Evolutionary conservation across 768 basidiomycete genomes (phyloP).

Genomic region (Psilocybe cyanescens): DNA sequence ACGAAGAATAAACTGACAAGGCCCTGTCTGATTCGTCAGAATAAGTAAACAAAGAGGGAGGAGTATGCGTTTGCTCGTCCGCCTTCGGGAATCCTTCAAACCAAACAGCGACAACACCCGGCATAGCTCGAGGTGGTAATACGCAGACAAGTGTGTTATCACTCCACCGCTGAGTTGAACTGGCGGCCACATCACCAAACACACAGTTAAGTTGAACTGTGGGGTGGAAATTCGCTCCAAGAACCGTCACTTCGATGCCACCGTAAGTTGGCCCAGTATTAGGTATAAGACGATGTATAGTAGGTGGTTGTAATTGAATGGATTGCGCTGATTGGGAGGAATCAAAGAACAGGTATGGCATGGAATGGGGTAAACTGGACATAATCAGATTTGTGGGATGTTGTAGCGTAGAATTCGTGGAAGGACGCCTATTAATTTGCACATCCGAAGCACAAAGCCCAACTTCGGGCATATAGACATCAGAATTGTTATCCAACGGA

Average conservation of each 20-base stretch:
- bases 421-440: slow-evolving; percentile 12
- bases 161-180: slow-evolving; percentile 89
- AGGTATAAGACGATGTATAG: slow-evolving; percentile 86
- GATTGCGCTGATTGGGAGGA: slow-evolving; percentile 49
- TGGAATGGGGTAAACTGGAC: slow-evolving; percentile 31
- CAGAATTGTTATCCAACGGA: slow-evolving; percentile 44
- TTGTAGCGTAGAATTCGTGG: slow-evolving; percentile 14
- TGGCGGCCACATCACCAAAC: slow-evolving; percentile 84
- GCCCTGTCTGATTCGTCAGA: slow-evolving; percentile 89
- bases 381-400: slow-evolving; percentile 20
- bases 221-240: slow-evolving; percentile 89
- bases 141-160: slow-evolving; percentile 92
- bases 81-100: slow-evolving; percentile 76
- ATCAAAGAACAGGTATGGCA: slow-evolving; percentile 69
- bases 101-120: slow-evolving; percentile 90
- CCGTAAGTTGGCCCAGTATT: slow-evolving; percentile 86
- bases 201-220: slow-evolving; percentile 73
- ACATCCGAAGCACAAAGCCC: slow-evolving; percentile 21
- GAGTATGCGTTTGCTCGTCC: slow-evolving; percentile 51
- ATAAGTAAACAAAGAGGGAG: slow-evolving; percentile 82
- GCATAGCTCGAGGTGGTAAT: slow-evolving; percentile 77
- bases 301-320: slow-evolving; percentile 60
- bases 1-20: slow-evolving; percentile 57
- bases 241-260: slow-evolving; percentile 92
- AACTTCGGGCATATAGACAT: slow-evolving; percentile 41